phyloP scores from a whole-genome alignment of 2,329 filamentous ascomycete genomes.

The Graphilbum fragrans region DNA sequence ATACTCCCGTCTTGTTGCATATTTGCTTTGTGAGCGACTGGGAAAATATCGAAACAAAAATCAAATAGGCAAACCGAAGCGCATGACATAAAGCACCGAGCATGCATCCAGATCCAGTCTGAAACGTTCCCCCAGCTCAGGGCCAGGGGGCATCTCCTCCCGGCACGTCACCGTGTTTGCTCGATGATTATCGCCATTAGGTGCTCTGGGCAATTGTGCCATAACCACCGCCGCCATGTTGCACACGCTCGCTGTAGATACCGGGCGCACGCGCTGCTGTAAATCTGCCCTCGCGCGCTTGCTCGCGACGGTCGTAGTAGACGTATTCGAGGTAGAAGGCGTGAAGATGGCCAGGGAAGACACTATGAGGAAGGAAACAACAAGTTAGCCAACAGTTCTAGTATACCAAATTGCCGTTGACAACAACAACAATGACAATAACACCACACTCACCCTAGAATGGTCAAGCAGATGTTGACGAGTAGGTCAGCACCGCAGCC shows the following conservation, averaged over 20 bases:
- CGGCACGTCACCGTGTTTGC: no score
- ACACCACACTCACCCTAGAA: slow-evolving; percentile 39
- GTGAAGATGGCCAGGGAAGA: slow-evolving; percentile 66
- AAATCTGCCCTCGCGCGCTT: slow-evolving; percentile 43
- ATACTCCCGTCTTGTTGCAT: no score
- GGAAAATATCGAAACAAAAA: no score
- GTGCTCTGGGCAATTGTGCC: slow-evolving; percentile 10
- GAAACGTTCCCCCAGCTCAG: not conserved
- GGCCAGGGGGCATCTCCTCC: not conserved
- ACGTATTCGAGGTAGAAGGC: slow-evolving; percentile 76
- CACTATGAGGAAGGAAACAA: slow-evolving; percentile 33
- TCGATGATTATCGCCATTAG: slow-evolving; percentile 1
- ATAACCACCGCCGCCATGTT: slow-evolving; percentile 52
- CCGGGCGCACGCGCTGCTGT: slow-evolving; percentile 47
- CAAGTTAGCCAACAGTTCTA: slow-evolving; percentile 5
- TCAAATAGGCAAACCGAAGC: no score
- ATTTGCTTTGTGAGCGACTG: no score
- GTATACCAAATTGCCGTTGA: not conserved
- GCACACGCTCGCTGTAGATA: slow-evolving; percentile 61
- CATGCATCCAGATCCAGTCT: no score
- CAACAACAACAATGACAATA: not conserved
- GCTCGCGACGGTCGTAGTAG: slow-evolving; percentile 64
- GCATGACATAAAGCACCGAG: no score
- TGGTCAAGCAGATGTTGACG: slow-evolving; percentile 54
- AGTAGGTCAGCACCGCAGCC: slow-evolving; percentile 54